phyloP scores from a whole-genome alignment of 106 monocot species.

The Platanthera guangdongensis region DNA sequence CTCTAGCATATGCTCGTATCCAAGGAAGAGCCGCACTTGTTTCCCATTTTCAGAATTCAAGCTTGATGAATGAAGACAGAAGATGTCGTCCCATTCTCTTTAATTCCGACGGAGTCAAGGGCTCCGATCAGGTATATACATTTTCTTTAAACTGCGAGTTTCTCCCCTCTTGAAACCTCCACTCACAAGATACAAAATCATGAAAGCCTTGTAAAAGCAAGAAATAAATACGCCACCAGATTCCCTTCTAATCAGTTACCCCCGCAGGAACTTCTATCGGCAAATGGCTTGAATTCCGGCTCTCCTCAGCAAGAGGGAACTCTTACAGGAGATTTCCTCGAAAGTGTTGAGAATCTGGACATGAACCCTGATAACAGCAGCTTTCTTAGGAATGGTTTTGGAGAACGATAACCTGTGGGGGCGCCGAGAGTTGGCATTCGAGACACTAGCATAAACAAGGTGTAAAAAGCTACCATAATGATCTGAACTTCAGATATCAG shows the following conservation, averaged over 20 bases:
- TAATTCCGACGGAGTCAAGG: conserved; percentile 25
- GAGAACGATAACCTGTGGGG: not conserved
- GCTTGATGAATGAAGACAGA: conserved; percentile 71
- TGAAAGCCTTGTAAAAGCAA: not conserved
- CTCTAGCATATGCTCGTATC: conserved; percentile 53
- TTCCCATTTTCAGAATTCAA: conserved; percentile 60
- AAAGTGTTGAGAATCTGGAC: not conserved
- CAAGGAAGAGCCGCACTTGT: conserved; percentile 49
- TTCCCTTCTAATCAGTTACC: not conserved
- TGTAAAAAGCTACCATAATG: not conserved
- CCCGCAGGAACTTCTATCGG: conserved; percentile 16
- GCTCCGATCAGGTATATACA: conserved; percentile 30
- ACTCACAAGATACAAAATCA: not conserved
- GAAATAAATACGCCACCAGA: not conserved
- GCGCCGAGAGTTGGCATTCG: not conserved
- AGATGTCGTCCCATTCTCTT: conserved; percentile 52
- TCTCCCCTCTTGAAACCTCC: too few relatives aligned
- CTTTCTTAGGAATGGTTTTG: not conserved
- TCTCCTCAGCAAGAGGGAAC: conserved; percentile 7
- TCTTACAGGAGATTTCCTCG: conserved; percentile 2
- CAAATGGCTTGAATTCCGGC: not conserved
- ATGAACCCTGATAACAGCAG: not conserved
- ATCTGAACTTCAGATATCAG: not conserved
- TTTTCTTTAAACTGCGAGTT: too few relatives aligned
- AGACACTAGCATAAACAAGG: not conserved